Conservation (phyloP, 805 yeast genomes). For the Candida alai region DNA sequence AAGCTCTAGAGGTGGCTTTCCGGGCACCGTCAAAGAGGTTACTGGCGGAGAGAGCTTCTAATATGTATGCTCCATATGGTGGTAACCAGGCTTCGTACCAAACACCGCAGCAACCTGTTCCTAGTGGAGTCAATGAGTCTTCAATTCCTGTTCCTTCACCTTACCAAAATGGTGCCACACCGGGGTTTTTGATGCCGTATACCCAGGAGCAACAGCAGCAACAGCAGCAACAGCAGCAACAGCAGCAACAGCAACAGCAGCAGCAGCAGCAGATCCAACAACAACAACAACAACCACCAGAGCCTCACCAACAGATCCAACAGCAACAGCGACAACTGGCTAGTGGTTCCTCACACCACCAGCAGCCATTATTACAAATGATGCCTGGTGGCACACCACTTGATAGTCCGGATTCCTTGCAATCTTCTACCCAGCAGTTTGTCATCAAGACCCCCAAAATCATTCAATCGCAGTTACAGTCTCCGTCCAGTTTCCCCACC, state of each 20-base stretch:
- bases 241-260: constrained; percentile 1
- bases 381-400: not conserved
- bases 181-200: too few species aligned
- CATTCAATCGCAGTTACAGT: constrained; percentile 6
- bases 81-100: too few species aligned
- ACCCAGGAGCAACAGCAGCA: constrained; percentile 1
- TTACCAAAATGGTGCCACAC: too few species aligned
- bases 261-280: not conserved
- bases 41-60: not conserved
- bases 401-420: constrained; percentile 2
- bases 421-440: not conserved
- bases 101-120: not conserved
- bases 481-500: constrained; percentile 5
- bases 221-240: constrained; percentile 5
- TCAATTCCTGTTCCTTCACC: not conserved
- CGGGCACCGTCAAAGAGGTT: constrained; percentile 5
- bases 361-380: not conserved
- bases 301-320: not conserved
- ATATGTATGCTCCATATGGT: not conserved
- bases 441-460: constrained; percentile 1
- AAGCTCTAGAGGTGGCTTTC: constrained; percentile 11
- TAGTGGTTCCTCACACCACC: not conserved
- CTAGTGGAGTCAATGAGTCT: not conserved
- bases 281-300: constrained; percentile 1
- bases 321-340: not conserved